Conservation (phyloP, 129 eudicot genomes). For the Lactuca saligna region DNA sequence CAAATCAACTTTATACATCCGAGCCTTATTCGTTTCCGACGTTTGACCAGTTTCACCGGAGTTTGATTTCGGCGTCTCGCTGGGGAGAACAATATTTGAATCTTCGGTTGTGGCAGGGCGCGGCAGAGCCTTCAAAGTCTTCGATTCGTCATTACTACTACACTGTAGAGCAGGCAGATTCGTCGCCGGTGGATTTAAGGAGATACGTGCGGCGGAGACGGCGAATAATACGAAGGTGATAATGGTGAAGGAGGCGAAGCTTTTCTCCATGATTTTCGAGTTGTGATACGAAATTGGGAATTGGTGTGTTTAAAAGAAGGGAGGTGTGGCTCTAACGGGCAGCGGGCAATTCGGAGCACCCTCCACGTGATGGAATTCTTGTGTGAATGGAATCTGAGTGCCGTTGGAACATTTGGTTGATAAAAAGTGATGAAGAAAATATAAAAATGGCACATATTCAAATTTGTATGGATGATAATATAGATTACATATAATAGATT, state of each 20-base stretch:
- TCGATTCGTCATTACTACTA: not conserved
- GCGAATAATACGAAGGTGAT: constrained; percentile 28
- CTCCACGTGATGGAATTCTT: constrained; percentile 34
- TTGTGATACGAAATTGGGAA: constrained; percentile 11
- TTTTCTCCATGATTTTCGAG: constrained; percentile 19
- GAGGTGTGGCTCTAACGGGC: constrained; percentile 29
- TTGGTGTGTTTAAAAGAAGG: not conserved
- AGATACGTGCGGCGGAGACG: constrained; percentile 28
- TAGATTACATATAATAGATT: not conserved
- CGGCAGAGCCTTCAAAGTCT: constrained; percentile 7
- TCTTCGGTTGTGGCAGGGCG: not conserved
- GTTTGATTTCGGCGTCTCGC: not conserved
- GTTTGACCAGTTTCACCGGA: not conserved
- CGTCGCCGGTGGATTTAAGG: constrained; percentile 8
- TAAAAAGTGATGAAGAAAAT: constrained; percentile 3
- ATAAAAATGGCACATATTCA: not conserved
- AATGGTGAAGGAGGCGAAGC: constrained; percentile 2
- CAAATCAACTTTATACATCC: constrained; percentile 12
- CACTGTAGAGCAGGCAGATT: not conserved
- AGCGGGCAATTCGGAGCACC: constrained; percentile 37
- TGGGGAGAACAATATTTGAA: constrained; percentile 22
- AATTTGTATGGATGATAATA: not conserved
- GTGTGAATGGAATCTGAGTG: constrained; percentile 24
- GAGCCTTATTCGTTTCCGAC: not conserved
- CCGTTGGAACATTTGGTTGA: constrained; percentile 30